Conservation (phyloP, 2,329 filamentous ascomycete genomes). For the Alternaria sp. region DNA sequence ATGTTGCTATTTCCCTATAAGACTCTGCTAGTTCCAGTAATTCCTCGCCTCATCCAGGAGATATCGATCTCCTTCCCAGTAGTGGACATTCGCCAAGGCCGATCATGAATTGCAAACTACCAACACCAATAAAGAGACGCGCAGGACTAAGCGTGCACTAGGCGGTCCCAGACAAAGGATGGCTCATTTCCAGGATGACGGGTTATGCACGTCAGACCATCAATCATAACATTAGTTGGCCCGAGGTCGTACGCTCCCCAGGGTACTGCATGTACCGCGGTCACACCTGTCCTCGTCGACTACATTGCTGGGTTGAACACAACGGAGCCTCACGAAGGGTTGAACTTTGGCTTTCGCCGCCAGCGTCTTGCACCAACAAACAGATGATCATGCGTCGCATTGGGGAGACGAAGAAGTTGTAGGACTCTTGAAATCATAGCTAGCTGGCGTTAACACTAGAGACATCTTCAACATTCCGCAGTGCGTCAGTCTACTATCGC, state of each 20-base stretch:
- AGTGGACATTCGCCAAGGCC: no score
- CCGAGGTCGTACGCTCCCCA: slow-evolving; percentile 13
- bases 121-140: not conserved
- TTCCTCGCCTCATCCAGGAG: no score
- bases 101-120: no score
- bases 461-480: no score
- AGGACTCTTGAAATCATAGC: no score
- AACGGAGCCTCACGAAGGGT: slow-evolving; percentile 4
- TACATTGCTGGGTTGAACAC: slow-evolving; percentile 7
- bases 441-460: no score
- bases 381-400: not conserved
- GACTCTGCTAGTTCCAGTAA: no score
- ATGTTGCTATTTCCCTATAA: not conserved
- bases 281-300: slow-evolving; percentile 6
- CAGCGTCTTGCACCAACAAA: slow-evolving; percentile 3
- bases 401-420: not conserved
- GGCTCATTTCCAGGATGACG: slow-evolving; percentile 15
- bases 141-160: slow-evolving; percentile 15
- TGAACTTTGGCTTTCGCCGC: slow-evolving; percentile 19
- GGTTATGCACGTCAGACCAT: slow-evolving; percentile 13
- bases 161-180: slow-evolving; percentile 21
- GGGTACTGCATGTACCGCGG: slow-evolving; percentile 26
- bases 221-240: slow-evolving; percentile 26
- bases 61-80: no score
- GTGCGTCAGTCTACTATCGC: no score